phyloP scores from a whole-genome alignment of 768 basidiomycete genomes.

The Suillus subluteus region DNA sequence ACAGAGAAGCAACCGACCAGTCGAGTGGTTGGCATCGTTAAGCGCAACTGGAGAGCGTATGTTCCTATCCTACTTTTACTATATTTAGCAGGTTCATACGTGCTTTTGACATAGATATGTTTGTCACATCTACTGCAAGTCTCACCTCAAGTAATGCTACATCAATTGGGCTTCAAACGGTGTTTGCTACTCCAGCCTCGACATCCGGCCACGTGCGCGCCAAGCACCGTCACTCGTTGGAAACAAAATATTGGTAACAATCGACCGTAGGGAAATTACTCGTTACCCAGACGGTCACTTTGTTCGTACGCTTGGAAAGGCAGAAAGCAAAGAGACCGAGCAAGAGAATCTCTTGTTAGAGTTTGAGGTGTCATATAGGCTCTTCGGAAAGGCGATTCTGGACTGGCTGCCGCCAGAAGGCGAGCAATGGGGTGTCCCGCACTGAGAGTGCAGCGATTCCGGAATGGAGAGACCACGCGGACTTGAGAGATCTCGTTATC shows the following conservation, averaged over 20 bases:
- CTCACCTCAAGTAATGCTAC: slow-evolving; percentile 78
- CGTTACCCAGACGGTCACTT: slow-evolving; percentile 98
- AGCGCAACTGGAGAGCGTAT: slow-evolving; percentile 94
- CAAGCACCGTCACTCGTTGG: slow-evolving; percentile 87
- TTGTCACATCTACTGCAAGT: slow-evolving; percentile 92
- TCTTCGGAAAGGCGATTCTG: slow-evolving; percentile 92
- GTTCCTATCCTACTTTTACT: slow-evolving; percentile 35
- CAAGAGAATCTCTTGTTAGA: slow-evolving; percentile 92
- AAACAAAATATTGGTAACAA: slow-evolving; percentile 99
- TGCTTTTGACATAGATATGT: slow-evolving; percentile 65
- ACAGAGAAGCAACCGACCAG: too few relatives aligned
- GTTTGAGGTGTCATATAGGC: slow-evolving; percentile 93
- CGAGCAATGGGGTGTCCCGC: slow-evolving; percentile 90
- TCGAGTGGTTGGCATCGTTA: slow-evolving; percentile 89
- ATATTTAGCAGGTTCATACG: not conserved
- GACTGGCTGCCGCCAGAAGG: slow-evolving; percentile 91
- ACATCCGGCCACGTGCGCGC: slow-evolving; percentile 89
- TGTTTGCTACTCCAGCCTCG: slow-evolving; percentile 94
- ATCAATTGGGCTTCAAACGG: slow-evolving; percentile 84
- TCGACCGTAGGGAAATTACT: slow-evolving; percentile 89
- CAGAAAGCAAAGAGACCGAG: slow-evolving; percentile 94
- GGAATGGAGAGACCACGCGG: slow-evolving; percentile 84
- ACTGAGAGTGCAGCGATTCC: slow-evolving; percentile 53
- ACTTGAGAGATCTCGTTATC: slow-evolving; percentile 81
- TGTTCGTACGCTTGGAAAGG: slow-evolving; percentile 87